Evolutionary conservation across 2,329 filamentous ascomycete species (phyloP).

Genomic region (Zymoseptoria tritici): DNA sequence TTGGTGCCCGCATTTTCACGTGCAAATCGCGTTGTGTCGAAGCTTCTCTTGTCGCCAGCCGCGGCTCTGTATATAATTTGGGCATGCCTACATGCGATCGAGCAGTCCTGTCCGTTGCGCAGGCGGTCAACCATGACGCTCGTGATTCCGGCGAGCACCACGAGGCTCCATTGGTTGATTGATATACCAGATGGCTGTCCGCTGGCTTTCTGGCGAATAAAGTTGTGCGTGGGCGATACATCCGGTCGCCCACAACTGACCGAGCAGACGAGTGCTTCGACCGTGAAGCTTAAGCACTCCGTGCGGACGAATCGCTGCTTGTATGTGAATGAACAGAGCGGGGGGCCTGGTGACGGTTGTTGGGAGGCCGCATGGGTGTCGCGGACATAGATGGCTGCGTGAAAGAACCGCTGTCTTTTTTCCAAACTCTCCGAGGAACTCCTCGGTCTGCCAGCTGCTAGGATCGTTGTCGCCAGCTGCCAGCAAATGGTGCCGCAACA

Average conservation of each 20-base stretch:
- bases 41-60: background rate
- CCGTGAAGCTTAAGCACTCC: too few relatives aligned
- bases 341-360: slow-evolving; percentile 37
- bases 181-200: too few relatives aligned
- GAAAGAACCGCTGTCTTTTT: slow-evolving; percentile 36
- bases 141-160: too few relatives aligned
- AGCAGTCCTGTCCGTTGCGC: background rate
- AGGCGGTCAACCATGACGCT: too few relatives aligned
- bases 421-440: slow-evolving; percentile 39
- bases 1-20: background rate
- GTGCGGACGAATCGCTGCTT: too few relatives aligned
- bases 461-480: slow-evolving; percentile 45
- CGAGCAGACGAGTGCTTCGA: too few relatives aligned
- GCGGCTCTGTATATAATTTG: background rate
- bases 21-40: background rate
- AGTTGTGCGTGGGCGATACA: too few relatives aligned
- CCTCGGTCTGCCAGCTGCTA: slow-evolving; percentile 46
- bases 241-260: too few relatives aligned
- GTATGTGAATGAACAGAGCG: too few relatives aligned
- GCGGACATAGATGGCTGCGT: slow-evolving; percentile 27
- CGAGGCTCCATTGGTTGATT: too few relatives aligned
- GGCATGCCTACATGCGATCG: background rate
- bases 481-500: too few relatives aligned
- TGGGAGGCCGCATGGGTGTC: slow-evolving; percentile 16
- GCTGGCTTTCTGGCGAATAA: too few relatives aligned